Evolutionary conservation across 2,329 filamentous ascomycete genomes (phyloP), one percentile per base, ranked within the genome.

Genomic region (Colletotrichum echinochloae): DNA sequence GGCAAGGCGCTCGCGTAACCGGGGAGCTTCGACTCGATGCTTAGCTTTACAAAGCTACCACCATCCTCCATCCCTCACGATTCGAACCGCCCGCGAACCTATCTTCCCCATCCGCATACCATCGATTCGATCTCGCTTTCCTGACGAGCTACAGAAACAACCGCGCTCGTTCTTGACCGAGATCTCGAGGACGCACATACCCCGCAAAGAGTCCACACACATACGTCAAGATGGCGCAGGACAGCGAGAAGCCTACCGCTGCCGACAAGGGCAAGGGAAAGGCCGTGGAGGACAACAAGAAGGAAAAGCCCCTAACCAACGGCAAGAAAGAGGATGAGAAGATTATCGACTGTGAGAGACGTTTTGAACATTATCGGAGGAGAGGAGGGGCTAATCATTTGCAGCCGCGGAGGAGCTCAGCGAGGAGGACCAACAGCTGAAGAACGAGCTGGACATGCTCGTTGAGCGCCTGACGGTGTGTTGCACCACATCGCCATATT

Each of bases 251-350:
- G 87, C 88, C 92, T 82, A 93, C 92, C 83, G 86, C 92, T 81
- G 88, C 90, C 81, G 94, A 97, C 84, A 98, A 98, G 89, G 95
- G 94, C 84, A 99, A 99, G 88, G 95, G 90, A 80, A 99, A 98
- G 87, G 94, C 91, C 73, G 87, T 91, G 73, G 91, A 94, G 70
- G 88, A 89, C 77, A 85, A 88, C 72, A 90, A 90, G 78, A 89
- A 92, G 77, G 92, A 90, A 70, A 94, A 94, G 84, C 81, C 87
- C 59, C 81, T 89, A 75, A 83, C 87, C 64, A 93, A 94, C 79
- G 92, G 91, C 75, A 93, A 93, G 85, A 93, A 95, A 82, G 91
- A 92, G 76, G 92, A 93, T 71, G 91, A 91, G 72, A 87, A 87
- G 79, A 82, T 80, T 71, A 71, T 77, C 63, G 82, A 83, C 72